Evolutionary conservation across 1,139 yeast species (phyloP).

Genomic region (Yamadazyma membranifaciens): DNA sequence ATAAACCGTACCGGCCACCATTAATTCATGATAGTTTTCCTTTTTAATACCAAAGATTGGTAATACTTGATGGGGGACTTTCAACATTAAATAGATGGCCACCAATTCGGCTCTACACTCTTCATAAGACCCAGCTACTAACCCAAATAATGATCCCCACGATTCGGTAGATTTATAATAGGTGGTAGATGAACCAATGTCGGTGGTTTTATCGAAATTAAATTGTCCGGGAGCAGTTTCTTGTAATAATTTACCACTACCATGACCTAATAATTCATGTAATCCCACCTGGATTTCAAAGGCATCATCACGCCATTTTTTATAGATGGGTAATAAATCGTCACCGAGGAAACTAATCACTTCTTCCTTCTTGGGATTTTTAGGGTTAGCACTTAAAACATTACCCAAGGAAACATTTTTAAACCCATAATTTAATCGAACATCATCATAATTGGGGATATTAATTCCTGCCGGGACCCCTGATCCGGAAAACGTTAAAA

Average conservation of each 20-base stretch:
- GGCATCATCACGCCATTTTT: slow-evolving; percentile 75
- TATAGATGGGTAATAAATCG: slow-evolving; percentile 54
- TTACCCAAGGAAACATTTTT: slow-evolving; percentile 88
- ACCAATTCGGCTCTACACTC: slow-evolving; percentile 93
- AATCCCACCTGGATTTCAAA: slow-evolving; percentile 93
- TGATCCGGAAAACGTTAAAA: slow-evolving; percentile 82
- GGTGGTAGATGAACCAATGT: slow-evolving; percentile 61
- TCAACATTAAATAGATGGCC: slow-evolving; percentile 76
- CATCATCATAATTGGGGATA: slow-evolving; percentile 89
- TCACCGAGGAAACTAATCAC: slow-evolving; percentile 65
- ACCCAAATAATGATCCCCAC: slow-evolving; percentile 85
- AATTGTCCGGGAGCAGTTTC: slow-evolving; percentile 62
- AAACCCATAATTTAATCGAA: slow-evolving; percentile 77
- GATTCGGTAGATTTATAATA: slow-evolving; percentile 80
- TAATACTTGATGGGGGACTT: slow-evolving; percentile 54
- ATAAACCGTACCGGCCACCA: slow-evolving; percentile 64
- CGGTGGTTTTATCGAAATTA: slow-evolving; percentile 70
- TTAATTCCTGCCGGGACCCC: slow-evolving; percentile 94
- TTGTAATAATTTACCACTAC: slow-evolving; percentile 77
- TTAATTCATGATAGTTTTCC: slow-evolving; percentile 60
- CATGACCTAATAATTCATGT: slow-evolving; percentile 91
- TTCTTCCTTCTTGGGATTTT: slow-evolving; percentile 63
- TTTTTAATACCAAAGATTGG: slow-evolving; percentile 68
- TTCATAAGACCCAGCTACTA: slow-evolving; percentile 81
- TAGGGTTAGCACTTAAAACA: slow-evolving; percentile 66